phyloP scores from a whole-genome alignment of 441 rosid species.

The Populus hybrid region DNA sequence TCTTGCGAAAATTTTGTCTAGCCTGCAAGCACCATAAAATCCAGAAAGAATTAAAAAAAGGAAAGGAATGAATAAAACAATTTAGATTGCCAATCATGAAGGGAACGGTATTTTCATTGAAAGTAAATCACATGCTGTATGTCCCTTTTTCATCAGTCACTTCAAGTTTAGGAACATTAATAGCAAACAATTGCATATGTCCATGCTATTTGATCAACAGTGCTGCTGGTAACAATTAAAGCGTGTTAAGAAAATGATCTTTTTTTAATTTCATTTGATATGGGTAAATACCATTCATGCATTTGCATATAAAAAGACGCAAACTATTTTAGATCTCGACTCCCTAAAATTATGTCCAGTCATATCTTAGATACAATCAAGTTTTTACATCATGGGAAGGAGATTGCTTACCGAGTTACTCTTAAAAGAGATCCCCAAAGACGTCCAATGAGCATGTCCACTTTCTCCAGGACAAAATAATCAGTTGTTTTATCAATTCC shows the following conservation, averaged over 20 bases:
- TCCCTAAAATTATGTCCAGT: conserved; percentile 2
- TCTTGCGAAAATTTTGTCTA: conserved; percentile 55
- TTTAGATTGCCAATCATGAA: background rate
- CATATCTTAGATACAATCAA: conserved; percentile 12
- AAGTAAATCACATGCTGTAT: background rate
- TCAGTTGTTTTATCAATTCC: conserved; percentile 81
- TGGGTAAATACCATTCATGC: background rate
- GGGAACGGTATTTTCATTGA: background rate
- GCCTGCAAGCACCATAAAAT: conserved; percentile 46
- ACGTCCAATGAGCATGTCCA: conserved; percentile 78
- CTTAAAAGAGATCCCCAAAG: conserved; percentile 70
- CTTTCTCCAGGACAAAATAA: conserved; percentile 85
- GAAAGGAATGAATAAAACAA: conserved; percentile 14
- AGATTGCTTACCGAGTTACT: conserved; percentile 51
- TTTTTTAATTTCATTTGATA: conserved; percentile 1
- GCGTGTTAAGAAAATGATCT: background rate
- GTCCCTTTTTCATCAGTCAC: background rate
- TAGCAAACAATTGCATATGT: background rate
- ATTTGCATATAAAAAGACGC: background rate
- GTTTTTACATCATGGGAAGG: conserved; percentile 2
- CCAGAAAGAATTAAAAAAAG: conserved; percentile 17
- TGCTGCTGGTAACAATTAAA: background rate
- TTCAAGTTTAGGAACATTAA: conserved; percentile 1
- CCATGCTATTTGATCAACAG: background rate
- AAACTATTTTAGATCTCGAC: conserved; percentile 1